Evolutionary conservation across 371 early-diverging fungal species (phyloP), one percentile per base, ranked within the genome.

Genomic region (Syncephalis fuscata): DNA sequence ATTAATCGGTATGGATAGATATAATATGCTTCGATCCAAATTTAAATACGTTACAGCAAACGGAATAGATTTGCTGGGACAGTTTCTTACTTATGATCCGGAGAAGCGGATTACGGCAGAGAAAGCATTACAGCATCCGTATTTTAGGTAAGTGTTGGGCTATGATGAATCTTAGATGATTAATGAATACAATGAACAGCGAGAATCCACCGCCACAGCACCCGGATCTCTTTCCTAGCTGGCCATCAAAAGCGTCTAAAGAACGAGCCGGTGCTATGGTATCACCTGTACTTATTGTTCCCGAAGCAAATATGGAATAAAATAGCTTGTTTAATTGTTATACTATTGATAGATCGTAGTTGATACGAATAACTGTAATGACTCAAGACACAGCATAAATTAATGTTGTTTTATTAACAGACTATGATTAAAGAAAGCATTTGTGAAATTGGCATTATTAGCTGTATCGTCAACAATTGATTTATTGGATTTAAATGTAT

Each of bases 61-160:
- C 45, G 92, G 90, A 5, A 62, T 95, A 36, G 87, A 89, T 53
- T 65, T 98, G 44, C 68, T 98, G 10, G 82, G 86, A 56, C 82
- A 76, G 54, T 82, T 98, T 73, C 68, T 98, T 14, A 77, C 78
- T 10, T 95, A 92, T 63, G 91, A 93, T 65, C 96, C 98, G 45
- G 74, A 75, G 42, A 76, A 80, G 48, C 80, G 98, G 48, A 85
- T 91, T 40, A 88, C 78, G 37, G 93, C 90, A 11, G 82, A 76
- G 37, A 76, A 91, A 51, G 89, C 92, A 10, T 62, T 98, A 22
- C 67, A 71, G 7, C 89, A 91, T 58, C 83, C 83, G 36, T 83
- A 79, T 55, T 77, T 98, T 57, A 67, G 67, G 81, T 79, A 63
- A 50, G 67, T 53, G 11, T 10, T 20, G 3, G 2, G 15, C 22